Evolutionary conservation across 2,329 filamentous ascomycete genomes (phyloP), one percentile per base, ranked within the genome.

Genomic region (Trichophyton verrucosum): DNA sequence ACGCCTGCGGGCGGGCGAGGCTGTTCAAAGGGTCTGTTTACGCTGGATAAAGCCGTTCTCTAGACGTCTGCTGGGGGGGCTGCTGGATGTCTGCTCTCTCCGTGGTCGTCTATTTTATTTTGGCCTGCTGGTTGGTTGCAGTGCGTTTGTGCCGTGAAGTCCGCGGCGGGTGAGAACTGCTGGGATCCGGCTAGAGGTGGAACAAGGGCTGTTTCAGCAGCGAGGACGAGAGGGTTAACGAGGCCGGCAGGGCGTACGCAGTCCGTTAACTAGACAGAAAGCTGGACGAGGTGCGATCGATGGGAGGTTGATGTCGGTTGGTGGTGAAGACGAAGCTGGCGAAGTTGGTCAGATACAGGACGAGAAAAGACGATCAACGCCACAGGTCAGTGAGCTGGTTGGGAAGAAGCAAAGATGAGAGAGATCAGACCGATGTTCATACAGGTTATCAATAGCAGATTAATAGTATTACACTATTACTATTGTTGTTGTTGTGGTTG

Each of bases 141-240:
- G 27, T 30, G 27, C 6, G 27, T 30, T 30, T 30, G 27, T 30
- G 40, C 40, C 15, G 40, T 44, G 40, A 44, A 8, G 40, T 1
- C 13, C 3, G 40, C 40, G 2, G 11, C 13, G 15, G 40, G 40
- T 8, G 44, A 47, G 44, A 8, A 22, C 17, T n/a, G 40, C 46
- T 53, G 49, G 49, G 49, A 53, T 53, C 22, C 49, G 49, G 49
- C 22, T 53, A 53, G 49, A 53, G 27, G 49, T 53, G 49, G 49
- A 30, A 53, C 49, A 53, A 30, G 49, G 49, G 22, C 20, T 13
- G 49, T 30, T 53, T 53, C 49, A 53, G 49, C 20, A 5, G 17
- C 22, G 46, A 27, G 42, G 42, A 46, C 17, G 3, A 51, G 46
- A 51, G 11, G 22, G 27, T 13, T n/a, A n/a, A 22, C 13, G 22